Evolutionary conservation across 2,329 filamentous ascomycete genomes (phyloP).

Genomic region (Neonectria hederae): DNA sequence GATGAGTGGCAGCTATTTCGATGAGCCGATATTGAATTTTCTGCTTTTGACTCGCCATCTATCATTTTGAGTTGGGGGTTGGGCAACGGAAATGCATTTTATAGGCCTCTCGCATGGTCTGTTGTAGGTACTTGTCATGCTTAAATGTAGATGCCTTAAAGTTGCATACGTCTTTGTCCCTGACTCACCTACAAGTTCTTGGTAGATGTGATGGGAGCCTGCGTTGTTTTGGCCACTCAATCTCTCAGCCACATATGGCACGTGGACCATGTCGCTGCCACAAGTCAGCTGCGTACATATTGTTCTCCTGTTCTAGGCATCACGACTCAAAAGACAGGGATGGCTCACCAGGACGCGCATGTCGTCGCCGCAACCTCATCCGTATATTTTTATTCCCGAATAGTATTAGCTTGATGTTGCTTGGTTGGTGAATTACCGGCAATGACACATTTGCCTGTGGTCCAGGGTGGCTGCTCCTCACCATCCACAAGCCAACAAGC

Average conservation of each 20-base stretch:
- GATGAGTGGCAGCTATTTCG: background rate
- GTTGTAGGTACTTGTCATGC: no score
- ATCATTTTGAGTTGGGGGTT: background rate
- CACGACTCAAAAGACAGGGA: conserved; percentile 1
- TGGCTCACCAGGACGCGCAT: conserved; percentile 25
- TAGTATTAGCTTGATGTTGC: background rate
- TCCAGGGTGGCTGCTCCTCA: conserved; percentile 9
- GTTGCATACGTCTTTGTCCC: background rate
- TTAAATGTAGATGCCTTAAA: background rate
- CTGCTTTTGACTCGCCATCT: background rate
- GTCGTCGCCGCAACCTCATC: background rate
- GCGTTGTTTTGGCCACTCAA: background rate
- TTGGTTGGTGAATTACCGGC: background rate
- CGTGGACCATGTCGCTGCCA: conserved; percentile 5
- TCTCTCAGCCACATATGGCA: conserved; percentile 22
- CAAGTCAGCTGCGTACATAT: conserved; percentile 24
- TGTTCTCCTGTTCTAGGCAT: conserved; percentile 22
- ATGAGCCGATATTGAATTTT: background rate
- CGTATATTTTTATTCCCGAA: background rate
- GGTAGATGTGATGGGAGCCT: background rate
- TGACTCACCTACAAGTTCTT: background rate
- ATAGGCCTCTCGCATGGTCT: background rate
- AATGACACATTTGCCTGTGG: background rate
- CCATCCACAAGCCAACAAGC: background rate
- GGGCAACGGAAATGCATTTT: background rate